Percentiles rank a stretch among this genome's conserved stretches.
phyloP scores from a whole-genome alignment of 2,329 filamentous ascomycete species.

The Aspergillus viridinutans region DNA sequence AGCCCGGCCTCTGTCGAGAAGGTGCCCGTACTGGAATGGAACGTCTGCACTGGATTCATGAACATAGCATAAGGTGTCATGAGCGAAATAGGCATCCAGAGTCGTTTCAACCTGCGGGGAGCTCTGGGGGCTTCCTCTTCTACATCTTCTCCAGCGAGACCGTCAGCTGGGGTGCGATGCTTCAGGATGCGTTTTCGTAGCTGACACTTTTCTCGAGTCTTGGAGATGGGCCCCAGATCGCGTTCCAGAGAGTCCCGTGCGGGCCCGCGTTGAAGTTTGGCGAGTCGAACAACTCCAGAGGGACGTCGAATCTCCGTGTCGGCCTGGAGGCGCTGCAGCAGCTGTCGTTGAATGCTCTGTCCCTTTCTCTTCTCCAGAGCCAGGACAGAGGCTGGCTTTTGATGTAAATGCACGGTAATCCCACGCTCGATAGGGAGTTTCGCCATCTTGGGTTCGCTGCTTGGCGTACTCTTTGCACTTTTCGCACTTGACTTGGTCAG shows the following conservation, averaged over 20 bases:
- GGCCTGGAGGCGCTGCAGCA: slow-evolving; percentile 19
- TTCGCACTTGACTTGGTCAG: slow-evolving; percentile 26
- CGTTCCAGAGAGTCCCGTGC: slow-evolving; percentile 10
- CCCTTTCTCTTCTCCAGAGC: slow-evolving; percentile 25
- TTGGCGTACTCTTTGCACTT: slow-evolving; percentile 4
- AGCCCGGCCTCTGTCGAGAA: slow-evolving; percentile 42
- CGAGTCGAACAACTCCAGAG: slow-evolving; percentile 23
- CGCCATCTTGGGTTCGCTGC: slow-evolving; percentile 6
- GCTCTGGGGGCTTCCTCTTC: slow-evolving; percentile 1
- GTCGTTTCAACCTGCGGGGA: slow-evolving; percentile 17
- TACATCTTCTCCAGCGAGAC: neutral
- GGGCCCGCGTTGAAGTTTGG: slow-evolving; percentile 23
- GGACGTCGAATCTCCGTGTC: slow-evolving; percentile 6
- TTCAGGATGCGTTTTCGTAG: neutral
- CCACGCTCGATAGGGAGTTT: slow-evolving; percentile 29
- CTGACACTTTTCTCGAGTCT: slow-evolving; percentile 3
- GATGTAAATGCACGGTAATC: slow-evolving; percentile 34
- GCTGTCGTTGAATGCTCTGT: slow-evolving; percentile 20
- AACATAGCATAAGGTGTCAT: slow-evolving; percentile 31
- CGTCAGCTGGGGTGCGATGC: neutral
- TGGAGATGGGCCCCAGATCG: slow-evolving; percentile 24
- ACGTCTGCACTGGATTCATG: slow-evolving; percentile 36
- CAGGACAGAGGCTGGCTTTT: slow-evolving; percentile 31
- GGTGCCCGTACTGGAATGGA: slow-evolving; percentile 40
- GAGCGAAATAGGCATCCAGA: slow-evolving; percentile 20